Evolutionary conservation across 2,329 filamentous ascomycete species (phyloP), one percentile per base, ranked within the genome.

Genomic region (Cryphonectria naterciae): DNA sequence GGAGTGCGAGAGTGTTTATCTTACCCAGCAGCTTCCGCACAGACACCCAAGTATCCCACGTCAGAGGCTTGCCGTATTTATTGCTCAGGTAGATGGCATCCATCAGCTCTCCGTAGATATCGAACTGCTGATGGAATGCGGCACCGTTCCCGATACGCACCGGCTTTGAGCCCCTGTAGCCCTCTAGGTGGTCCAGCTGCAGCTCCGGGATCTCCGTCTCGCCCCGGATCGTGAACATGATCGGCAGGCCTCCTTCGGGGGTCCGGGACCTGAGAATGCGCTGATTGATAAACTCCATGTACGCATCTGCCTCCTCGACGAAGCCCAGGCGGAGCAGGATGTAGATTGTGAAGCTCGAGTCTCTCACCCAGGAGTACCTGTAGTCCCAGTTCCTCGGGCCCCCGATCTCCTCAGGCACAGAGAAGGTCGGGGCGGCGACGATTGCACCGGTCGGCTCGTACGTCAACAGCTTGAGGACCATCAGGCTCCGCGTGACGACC

Each of bases 221-320:
- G 63, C 92, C 92, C 35, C 88, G 86, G 74, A 95, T 94, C 56
- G 90, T 93, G 77, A 94, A 94, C 92, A 95, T 94, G 77, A 95
- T 93, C 17, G 92, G 92, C 49, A 95, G 80, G 0, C 87, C 89
- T 41, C 89, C 88, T 65, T 90, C 87, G 0, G 85, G 78, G 10
- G 83, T 83, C n/a, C 88, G 85, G 1, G 89, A 89, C 72, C 88
- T 85, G 43, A 87, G 83, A 72, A 94, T 89, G 13, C 91, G 87
- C 74, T 92, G 88, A 80, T 88, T 92, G 74, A 95, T 93, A 77
- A 94, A 95, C 68, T 87, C 85, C 86, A 94, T 93, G 79, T 93
- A 95, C 1, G 91, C 89, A 77, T 94, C 91, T 4, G 92, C 92
- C 79, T 95, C 92, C 28, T 90, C 87, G 39, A 85, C 89, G 80